A percentile compares a stretch with the other conserved stretches of the same genome.
Conservation (phyloP, 768 basidiomycete species). For the Rhodotorula toruloides region DNA sequence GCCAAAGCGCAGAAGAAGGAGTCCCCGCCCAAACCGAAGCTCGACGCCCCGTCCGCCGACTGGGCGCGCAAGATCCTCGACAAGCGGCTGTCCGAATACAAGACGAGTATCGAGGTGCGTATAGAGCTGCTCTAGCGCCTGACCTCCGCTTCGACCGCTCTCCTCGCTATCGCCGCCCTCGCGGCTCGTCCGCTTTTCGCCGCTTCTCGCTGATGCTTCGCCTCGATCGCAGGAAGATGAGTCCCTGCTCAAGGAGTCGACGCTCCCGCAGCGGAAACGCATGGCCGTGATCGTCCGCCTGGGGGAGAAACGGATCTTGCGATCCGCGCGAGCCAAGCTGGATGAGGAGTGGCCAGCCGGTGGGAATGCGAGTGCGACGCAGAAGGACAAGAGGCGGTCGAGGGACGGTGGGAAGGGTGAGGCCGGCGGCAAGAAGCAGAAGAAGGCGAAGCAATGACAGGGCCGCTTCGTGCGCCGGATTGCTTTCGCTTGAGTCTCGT, state of each 20-base stretch:
- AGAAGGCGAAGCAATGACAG: neutral
- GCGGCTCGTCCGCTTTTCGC: neutral
- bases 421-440: neutral
- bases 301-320: slow-evolving; percentile 71
- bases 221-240: slow-evolving; percentile 51
- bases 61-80: slow-evolving; percentile 55
- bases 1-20: slow-evolving; percentile 57
- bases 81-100: slow-evolving; percentile 56
- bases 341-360: slow-evolving; percentile 11
- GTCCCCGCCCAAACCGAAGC: slow-evolving; percentile 68
- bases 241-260: slow-evolving; percentile 44
- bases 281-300: slow-evolving; percentile 68
- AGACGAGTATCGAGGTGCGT: slow-evolving; percentile 59
- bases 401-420: slow-evolving; percentile 6
- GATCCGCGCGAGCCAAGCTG: slow-evolving; percentile 39
- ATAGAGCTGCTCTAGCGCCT: slow-evolving; percentile 7
- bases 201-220: neutral
- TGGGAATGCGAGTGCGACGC: neutral
- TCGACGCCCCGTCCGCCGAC: slow-evolving; percentile 53
- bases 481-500: neutral
- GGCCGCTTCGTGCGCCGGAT: neutral
- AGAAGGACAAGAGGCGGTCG: slow-evolving; percentile 22
- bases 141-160: neutral
- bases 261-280: slow-evolving; percentile 49
- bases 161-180: neutral